Base-by-base conservation (phyloP, 768 basidiomycete genomes). In the Pleurotus platypus region DNA sequence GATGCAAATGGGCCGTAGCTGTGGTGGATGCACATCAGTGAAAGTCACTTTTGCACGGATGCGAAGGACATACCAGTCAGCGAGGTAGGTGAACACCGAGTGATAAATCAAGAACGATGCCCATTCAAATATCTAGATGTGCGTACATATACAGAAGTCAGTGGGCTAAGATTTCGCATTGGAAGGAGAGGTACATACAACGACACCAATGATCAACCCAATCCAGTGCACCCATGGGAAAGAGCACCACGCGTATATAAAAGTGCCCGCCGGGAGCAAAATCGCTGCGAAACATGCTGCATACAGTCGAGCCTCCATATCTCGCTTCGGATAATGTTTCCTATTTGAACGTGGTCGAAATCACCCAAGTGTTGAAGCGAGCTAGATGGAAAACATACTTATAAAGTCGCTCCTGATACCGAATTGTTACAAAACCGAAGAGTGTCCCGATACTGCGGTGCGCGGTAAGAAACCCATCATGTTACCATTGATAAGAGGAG, bases 181-280 rank as follows among this genome's bases (percentile, higher is more conserved):
- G 2, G 2, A 20, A 30, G 27, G 2, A 1, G 2, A 30, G 27
- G 18, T 12, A 38, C 68, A 59, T 58, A 75, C 73, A 15, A 66
- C 65, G 4, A 85, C 69, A 8, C 80, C 84, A 24, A 86, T 76
- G 18, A 71, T 69, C 1, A 78, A 75, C 1, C 72, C 80, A 27
- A 83, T 78, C 87, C 86, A 89, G 48, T 74, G 76, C 2, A 87
- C 74, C n/a, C 59, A 57, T 1, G 76, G 60, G 58, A 69, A 78
- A 5, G 82, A 77, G 3, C 82, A 84, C 83, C 85, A 89, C 0
- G 84, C 85, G 60, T 84, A 89, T 53, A 87, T 79, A 69, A 87
- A 80, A 75, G 85, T 83, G 18, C 78, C 78, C 0, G 65, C 61
- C 0, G 85, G 84, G 47, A 83, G 76, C 15, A 79, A 58, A 40